Evolutionary conservation across 495 filamentous ascomycete genomes (phyloP).

Genomic region (Chaetomium fimeti): DNA sequence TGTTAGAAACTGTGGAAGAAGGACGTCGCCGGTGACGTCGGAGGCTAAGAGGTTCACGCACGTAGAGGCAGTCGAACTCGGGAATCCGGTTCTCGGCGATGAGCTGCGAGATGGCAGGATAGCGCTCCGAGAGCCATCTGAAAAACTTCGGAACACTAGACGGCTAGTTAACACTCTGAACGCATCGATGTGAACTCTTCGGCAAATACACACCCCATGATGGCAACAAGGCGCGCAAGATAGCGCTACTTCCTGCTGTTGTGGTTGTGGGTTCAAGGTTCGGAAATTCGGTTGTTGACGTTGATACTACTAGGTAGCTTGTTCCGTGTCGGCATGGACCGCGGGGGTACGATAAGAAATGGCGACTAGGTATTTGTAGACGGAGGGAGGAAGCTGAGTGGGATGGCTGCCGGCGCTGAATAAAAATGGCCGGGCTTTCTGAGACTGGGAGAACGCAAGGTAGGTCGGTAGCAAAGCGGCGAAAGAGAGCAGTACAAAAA

Average conservation of each 20-base stretch:
- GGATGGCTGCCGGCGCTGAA: conserved; percentile 35
- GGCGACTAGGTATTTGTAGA: not conserved
- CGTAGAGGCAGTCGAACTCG: conserved; percentile 97
- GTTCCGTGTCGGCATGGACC: not conserved
- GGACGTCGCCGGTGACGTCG: not conserved
- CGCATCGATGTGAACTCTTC: conserved; percentile 1
- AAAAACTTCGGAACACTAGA: conserved; percentile 94
- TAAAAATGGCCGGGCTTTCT: conserved; percentile 40
- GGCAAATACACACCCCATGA: conserved; percentile 32
- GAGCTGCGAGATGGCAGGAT: conserved; percentile 96
- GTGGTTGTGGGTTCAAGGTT: not conserved
- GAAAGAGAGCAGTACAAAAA: conserved; percentile 3
- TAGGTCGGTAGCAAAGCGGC: not conserved
- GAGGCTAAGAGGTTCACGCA: conserved; percentile 39
- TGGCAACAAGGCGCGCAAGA: conserved; percentile 17
- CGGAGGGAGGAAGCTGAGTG: not conserved
- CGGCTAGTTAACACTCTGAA: conserved; percentile 6
- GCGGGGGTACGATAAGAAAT: too few species aligned
- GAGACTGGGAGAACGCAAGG: conserved; percentile 5
- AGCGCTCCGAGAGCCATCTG: conserved; percentile 96
- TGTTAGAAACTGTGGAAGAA: conserved; percentile 24
- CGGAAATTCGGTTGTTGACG: not conserved
- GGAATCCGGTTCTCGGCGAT: conserved; percentile 99
- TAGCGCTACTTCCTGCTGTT: conserved; percentile 7
- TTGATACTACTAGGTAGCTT: not conserved